These are phyloP conservation scores for Xylaria venustula DNA, from an alignment of 495 filamentous ascomycete species.

Conservation along the genomic window DNA sequence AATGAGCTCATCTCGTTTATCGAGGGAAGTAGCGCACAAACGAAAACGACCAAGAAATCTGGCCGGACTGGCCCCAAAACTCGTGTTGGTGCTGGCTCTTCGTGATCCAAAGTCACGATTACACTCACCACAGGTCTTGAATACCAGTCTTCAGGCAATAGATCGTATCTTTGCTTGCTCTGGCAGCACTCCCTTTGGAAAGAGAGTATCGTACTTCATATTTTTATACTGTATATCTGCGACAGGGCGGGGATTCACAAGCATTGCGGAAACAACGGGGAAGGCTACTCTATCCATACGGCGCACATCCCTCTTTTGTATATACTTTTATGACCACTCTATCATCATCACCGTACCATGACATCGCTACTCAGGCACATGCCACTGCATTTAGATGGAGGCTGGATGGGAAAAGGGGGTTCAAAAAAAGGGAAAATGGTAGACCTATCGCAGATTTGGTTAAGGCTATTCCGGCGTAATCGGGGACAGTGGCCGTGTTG, in stretches of 20 bases:
- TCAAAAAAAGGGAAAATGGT: neutral
- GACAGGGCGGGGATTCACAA: neutral
- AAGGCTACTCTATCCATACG: neutral
- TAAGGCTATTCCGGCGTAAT: neutral
- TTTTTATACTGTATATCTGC: conserved; percentile 3
- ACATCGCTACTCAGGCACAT: neutral
- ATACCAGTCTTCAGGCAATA: neutral
- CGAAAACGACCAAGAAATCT: conserved; percentile 66
- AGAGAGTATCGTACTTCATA: neutral
- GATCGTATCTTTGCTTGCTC: neutral
- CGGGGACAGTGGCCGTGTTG: neutral
- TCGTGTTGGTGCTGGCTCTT: conserved; percentile 40
- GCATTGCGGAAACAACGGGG: neutral
- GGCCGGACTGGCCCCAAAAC: conserved; percentile 71
- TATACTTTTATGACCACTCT: conserved; percentile 1
- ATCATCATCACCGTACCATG: neutral
- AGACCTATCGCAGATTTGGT: neutral
- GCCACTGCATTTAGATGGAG: neutral
- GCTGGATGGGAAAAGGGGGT: neutral
- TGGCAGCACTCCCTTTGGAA: too few species aligned
- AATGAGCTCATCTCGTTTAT: conserved; percentile 88
- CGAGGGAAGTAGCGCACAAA: conserved; percentile 65
- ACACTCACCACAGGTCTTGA: neutral
- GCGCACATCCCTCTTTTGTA: neutral
- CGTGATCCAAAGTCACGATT: neutral